Conservation (phyloP, 192 early-diverging fungal genomes). For the Umbelopsis ramanniana region DNA sequence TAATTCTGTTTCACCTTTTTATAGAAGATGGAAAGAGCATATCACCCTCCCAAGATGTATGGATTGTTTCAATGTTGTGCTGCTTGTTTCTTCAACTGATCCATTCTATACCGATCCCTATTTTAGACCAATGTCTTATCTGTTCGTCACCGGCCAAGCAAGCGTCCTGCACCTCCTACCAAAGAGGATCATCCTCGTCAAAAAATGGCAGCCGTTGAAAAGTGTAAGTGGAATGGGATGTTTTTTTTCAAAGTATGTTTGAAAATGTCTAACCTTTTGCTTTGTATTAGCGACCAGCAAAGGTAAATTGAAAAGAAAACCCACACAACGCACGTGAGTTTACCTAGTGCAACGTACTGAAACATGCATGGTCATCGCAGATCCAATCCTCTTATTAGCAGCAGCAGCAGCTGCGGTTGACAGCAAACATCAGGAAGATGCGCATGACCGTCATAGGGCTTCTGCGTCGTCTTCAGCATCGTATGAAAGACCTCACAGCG, state of each 20-base stretch:
- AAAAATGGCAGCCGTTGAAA: constrained; percentile 9
- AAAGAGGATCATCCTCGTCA: constrained; percentile 6
- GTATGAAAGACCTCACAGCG: constrained; percentile 4
- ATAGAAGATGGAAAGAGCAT: neutral
- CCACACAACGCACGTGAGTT: constrained; percentile 6
- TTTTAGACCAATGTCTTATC: neutral
- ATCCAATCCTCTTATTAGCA: constrained; percentile 36
- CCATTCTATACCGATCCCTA: neutral
- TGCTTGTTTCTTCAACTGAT: neutral
- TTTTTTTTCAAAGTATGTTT: too few relatives aligned
- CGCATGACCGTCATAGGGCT: constrained; percentile 14
- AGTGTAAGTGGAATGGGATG: neutral
- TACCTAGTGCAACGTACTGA: constrained; percentile 6
- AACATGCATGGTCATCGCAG: constrained; percentile 25
- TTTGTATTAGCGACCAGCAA: neutral
- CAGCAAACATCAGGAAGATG: constrained; percentile 23
- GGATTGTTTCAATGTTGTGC: neutral
- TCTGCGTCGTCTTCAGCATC: neutral
- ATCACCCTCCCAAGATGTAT: constrained; percentile 7
- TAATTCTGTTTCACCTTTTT: neutral
- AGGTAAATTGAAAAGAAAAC: neutral
- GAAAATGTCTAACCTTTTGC: neutral
- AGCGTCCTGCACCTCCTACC: constrained; percentile 15
- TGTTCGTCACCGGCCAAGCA: neutral
- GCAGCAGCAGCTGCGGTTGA: constrained; percentile 33